Evolutionary conservation across 1,284 basidiomycete species (phyloP), one percentile per base, ranked within the genome.

Genomic region (Apiotrichum mycotoxinovorans): DNA sequence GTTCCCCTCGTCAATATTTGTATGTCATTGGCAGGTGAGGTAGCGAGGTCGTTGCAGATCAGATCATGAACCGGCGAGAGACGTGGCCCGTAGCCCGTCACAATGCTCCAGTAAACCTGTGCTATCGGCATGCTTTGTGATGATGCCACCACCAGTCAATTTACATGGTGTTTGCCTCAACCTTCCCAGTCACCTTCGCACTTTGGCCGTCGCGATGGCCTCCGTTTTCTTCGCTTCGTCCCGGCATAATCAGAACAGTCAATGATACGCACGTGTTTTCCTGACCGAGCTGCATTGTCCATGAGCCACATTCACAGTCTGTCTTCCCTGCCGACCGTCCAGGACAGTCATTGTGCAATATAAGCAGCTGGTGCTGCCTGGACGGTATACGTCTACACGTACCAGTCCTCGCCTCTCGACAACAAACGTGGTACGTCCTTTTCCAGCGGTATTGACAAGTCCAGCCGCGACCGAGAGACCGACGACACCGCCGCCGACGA

Each of bases 401-500:
- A 84, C 84, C 49, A 79, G 76, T 4, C 72, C 71, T 72, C 90
- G 87, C 63, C 95, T 80, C 73, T 98, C 95, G 0, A 97, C 83
- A 2, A 98, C 79, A 71, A 86, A 89, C 0, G 89, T 94, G 4
- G 89, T 86, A 72, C 86, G 87, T 4, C 80, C 77, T 1, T 41
- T 52, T 84, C 87, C 75, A 85, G 88, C 26, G 3, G 80, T 81
- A 50, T 83, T 80, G 9, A 84, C 83, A 9, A 97, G 80, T 7
- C 84, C 83, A 53, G 89, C 85, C 0, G 91, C 91, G 52, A 96
- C 83, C 0, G 93, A 88, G 20, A 98, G 83, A 0, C 95, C 95
- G 11, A 96, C 84, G 1, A 91, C 87, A 53, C 91, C 95, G 75
- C 87, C 95, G 20, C 95, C 95, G n/a, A 98, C 81, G 25, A 98